A percentile compares a stretch with the other conserved stretches of the same genome.
These are phyloP conservation scores for Backusella tarrabulga DNA, from an alignment of 192 early-diverging fungal species.

Conservation along the genomic window DNA sequence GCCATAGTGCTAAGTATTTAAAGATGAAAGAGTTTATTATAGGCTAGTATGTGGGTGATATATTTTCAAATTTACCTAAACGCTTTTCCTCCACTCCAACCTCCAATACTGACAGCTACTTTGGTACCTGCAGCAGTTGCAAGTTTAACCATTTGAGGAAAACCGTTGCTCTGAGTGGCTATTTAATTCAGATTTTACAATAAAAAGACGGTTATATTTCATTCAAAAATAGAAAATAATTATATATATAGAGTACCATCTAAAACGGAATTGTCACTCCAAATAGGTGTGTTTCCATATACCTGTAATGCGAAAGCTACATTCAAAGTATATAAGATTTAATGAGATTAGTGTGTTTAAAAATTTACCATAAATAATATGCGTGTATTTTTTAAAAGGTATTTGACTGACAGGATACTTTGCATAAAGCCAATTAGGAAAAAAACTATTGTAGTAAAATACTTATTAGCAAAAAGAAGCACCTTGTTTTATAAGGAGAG, in stretches of 20 bases:
- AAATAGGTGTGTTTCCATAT: constrained; percentile 32
- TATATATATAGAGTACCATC: not conserved
- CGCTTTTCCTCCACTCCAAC: constrained; percentile 66
- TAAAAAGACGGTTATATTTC: not conserved
- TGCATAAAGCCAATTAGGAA: constrained; percentile 22
- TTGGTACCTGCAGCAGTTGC: constrained; percentile 47
- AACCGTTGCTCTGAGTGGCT: constrained; percentile 26
- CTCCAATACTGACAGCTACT: constrained; percentile 63
- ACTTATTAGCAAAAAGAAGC: not conserved
- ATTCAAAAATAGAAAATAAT: not conserved
- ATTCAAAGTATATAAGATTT: not conserved
- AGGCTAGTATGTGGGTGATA: too few species aligned
- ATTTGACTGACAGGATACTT: constrained; percentile 16
- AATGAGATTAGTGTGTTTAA: not conserved
- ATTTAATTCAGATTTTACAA: not conserved
- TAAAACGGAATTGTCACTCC: constrained; percentile 19
- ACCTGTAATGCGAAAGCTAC: constrained; percentile 56
- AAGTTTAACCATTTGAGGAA: constrained; percentile 43
- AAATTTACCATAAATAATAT: constrained; percentile 55
- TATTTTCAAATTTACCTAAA: constrained; percentile 5
- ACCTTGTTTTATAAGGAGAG: not conserved
- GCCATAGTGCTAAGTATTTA: constrained; percentile 45
- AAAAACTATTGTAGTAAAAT: constrained; percentile 7
- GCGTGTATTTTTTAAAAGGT: constrained; percentile 58
- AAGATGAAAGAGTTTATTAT: too few species aligned